A percentile compares a stretch with the other conserved stretches of the same genome.
Conservation (phyloP, 176 grass and related monocot species). For the Areca catechu region DNA sequence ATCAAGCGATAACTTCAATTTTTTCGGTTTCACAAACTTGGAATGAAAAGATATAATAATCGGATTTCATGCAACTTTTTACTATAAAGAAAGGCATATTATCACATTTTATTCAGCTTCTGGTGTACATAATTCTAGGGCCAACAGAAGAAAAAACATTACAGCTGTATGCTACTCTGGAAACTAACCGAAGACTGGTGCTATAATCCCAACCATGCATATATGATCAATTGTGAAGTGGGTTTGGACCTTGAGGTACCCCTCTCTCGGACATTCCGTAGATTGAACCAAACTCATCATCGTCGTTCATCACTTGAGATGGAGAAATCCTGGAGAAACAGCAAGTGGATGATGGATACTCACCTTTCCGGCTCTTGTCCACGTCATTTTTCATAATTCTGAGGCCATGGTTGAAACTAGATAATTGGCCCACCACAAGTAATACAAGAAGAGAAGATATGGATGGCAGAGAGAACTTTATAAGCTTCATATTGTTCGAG, state of each 20-base stretch:
- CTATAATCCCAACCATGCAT: neutral
- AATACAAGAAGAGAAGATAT: constrained; percentile 26
- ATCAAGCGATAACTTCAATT: no score
- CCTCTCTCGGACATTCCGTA: constrained; percentile 39
- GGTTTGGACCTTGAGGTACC: constrained; percentile 69
- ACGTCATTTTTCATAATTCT: constrained; percentile 28
- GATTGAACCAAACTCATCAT: neutral
- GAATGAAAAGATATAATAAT: no score
- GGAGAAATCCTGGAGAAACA: constrained; percentile 21
- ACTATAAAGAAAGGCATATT: no score
- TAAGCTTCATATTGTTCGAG: constrained; percentile 4
- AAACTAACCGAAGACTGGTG: no score
- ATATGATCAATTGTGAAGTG: constrained; percentile 72
- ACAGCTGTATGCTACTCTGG: no score
- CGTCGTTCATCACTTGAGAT: constrained; percentile 1
- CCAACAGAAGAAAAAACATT: no score
- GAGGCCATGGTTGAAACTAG: constrained; percentile 21
- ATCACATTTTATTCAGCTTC: no score
- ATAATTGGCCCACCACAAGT: constrained; percentile 21
- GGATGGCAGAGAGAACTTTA: constrained; percentile 17
- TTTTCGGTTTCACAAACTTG: no score
- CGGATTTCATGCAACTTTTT: no score
- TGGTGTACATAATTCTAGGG: no score
- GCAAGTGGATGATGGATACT: neutral
- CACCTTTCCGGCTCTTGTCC: constrained; percentile 10